phyloP scores from a whole-genome alignment of 176 grass and related monocot genomes.

The Melocanna baccifera region DNA sequence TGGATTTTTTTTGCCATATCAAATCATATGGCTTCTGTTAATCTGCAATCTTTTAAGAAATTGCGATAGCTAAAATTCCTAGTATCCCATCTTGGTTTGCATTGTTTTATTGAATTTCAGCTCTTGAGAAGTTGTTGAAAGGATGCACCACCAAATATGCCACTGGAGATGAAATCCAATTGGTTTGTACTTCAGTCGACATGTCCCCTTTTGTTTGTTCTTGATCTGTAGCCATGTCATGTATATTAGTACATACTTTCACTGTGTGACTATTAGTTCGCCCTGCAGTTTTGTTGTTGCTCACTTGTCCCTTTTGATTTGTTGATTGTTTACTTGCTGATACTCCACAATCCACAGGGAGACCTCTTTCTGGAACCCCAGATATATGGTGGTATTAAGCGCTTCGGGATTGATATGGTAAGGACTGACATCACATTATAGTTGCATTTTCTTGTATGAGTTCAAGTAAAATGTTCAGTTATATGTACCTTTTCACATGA shows the following conservation, averaged over 20 bases:
- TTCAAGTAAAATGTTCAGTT: not conserved
- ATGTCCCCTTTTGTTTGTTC: not conserved
- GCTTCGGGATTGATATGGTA: slow-evolving; percentile 67
- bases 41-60: not conserved
- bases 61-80: not conserved
- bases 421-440: not conserved
- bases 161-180: slow-evolving; percentile 65
- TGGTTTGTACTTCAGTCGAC: slow-evolving; percentile 42
- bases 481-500: not conserved
- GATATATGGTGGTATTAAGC: slow-evolving; percentile 40
- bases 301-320: not conserved
- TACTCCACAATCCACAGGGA: slow-evolving; percentile 40
- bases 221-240: not conserved
- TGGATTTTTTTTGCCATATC: not conserved
- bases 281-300: not conserved
- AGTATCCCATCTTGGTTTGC: not conserved
- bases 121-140: slow-evolving; percentile 64
- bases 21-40: not conserved
- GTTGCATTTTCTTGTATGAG: not conserved
- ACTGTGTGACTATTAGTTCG: not conserved
- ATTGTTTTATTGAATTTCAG: slow-evolving; percentile 37
- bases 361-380: slow-evolving; percentile 65
- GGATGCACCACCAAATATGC: slow-evolving; percentile 56
- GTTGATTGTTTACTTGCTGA: not conserved
- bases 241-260: not conserved